Conservation (phyloP, 441 rosid species). For the Croton laevigatus region DNA sequence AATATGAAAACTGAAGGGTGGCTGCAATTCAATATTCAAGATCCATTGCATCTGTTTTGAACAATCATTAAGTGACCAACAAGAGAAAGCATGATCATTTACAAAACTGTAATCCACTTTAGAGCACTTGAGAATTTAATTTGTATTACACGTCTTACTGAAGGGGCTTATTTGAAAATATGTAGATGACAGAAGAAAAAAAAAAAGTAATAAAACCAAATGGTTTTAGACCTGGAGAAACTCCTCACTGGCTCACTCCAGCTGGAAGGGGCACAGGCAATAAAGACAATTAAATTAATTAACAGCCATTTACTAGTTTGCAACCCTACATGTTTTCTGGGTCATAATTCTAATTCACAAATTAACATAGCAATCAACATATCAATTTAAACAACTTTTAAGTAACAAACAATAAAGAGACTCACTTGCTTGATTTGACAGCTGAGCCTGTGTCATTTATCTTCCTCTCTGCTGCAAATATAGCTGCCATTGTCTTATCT, state of each 20-base stretch:
- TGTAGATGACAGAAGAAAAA: neutral
- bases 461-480: constrained; percentile 92
- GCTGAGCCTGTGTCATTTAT: constrained; percentile 94
- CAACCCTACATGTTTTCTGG: neutral
- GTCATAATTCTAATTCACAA: neutral
- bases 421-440: constrained; percentile 91
- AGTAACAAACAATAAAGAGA: constrained; percentile 5
- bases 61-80: neutral
- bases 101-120: neutral
- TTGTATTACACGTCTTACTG: no score
- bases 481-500: constrained; percentile 97
- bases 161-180: neutral
- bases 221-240: neutral
- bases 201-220: no score
- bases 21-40: neutral
- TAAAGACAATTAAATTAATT: neutral
- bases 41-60: neutral
- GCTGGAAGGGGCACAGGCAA: neutral
- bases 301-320: neutral
- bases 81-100: neutral
- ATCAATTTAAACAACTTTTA: neutral
- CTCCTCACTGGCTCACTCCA: neutral
- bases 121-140: neutral
- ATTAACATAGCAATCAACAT: neutral
- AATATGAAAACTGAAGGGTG: neutral